Evolutionary conservation across 768 basidiomycete genomes (phyloP), one percentile per base, ranked within the genome.

Genomic region (Boletus subparvulus): DNA sequence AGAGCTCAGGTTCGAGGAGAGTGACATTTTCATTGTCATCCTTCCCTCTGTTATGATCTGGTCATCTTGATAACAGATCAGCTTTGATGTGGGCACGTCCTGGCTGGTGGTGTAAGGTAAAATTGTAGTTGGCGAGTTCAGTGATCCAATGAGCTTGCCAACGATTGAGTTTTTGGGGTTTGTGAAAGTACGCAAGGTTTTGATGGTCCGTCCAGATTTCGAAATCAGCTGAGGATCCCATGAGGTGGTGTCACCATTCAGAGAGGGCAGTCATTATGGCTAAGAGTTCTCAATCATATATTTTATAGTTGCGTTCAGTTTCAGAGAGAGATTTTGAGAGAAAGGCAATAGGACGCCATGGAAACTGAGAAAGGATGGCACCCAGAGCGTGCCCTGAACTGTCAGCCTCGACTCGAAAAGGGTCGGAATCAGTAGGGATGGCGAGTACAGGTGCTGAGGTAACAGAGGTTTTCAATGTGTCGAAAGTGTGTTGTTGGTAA

Each of bases 131-230:
- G 0, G 72, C 59, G 0, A 82, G 65, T 13, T 69, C 61, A 0
- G 69, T 54, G 0, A 71, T 65, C 81, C 81, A 83, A 8, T 73
- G 53, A 0, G 74, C 77, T 65, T 82, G 79, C 12, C 75, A 48
- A 6, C 70, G 60, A 55, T 73, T 80, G 0, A 83, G 67, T 10
- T 75, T 70, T 47, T 73, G 65, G 1, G 75, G 60, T 4, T 64
- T 70, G n/a, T 55, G 56, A 65, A 81, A 81, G 54, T 80, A 80
- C 35, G 72, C 62, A 0, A 81, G 70, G 33, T 81, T 79, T 49
- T 74, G 69, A 35, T 69, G 69, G 52, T 72, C 65, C 1, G 67
- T 72, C 33, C 43, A 47, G 2, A 54, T 26, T 8, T 53, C 33
- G 2, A 44, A 36, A 43, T 8, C 3, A 0, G 26, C 5, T 7